Evolutionary conservation across 768 basidiomycete species (phyloP).

Genomic region (Leucocoprinus leucothites): DNA sequence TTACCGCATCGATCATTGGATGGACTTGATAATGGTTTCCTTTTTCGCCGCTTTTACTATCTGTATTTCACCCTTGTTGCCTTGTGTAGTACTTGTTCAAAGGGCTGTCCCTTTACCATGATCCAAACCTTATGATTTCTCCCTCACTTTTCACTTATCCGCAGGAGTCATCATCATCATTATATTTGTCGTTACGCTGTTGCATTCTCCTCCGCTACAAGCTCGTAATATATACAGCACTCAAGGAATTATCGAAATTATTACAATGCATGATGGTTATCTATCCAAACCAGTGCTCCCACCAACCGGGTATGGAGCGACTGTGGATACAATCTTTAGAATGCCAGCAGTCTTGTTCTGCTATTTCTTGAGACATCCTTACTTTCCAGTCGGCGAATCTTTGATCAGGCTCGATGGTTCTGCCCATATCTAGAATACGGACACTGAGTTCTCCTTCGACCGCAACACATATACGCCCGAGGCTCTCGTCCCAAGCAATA

Average conservation of each 20-base stretch:
- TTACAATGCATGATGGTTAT: not conserved
- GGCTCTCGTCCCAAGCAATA: constrained; percentile 65
- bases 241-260: not conserved
- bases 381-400: constrained; percentile 29
- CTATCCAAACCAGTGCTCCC: not conserved
- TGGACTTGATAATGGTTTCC: not conserved
- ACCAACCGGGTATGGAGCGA: constrained; percentile 1
- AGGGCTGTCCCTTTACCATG: not conserved
- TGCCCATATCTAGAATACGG: constrained; percentile 47
- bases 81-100: not conserved
- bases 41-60: not conserved
- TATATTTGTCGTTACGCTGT: not conserved
- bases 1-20: constrained; percentile 1
- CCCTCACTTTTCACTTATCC: not conserved
- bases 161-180: not conserved
- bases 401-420: constrained; percentile 22
- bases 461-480: constrained; percentile 56
- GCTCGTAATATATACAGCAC: not conserved
- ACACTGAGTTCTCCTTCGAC: constrained; percentile 36
- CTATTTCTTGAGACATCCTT: constrained; percentile 13
- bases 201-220: not conserved
- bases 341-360: constrained; percentile 1
- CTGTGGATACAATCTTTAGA: constrained; percentile 3
- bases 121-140: not conserved
- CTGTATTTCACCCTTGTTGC: not conserved